A percentile compares a stretch with the other conserved stretches of the same genome.
phyloP scores from a whole-genome alignment of 352 stramenopile species.

The Globisporangium emineosum region DNA sequence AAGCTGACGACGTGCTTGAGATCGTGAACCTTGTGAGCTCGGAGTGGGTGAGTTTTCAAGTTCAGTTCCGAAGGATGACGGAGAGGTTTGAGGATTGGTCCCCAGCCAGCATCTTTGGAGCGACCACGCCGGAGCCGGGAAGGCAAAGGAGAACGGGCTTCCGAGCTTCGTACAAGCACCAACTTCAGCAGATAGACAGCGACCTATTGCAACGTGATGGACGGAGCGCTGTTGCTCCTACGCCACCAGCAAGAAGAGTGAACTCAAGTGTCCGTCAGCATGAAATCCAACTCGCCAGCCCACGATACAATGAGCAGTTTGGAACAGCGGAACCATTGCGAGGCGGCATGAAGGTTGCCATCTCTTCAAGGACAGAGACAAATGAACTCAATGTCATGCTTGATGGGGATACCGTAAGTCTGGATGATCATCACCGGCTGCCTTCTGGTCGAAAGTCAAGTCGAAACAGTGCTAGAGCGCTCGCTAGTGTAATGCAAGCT shows the following conservation, averaged over 20 bases:
- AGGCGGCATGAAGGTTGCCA: too few relatives aligned
- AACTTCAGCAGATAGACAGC: not conserved
- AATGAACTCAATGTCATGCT: too few relatives aligned
- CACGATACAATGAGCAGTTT: not conserved
- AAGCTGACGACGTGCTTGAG: too few relatives aligned
- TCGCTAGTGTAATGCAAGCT: not conserved
- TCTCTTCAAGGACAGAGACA: too few relatives aligned
- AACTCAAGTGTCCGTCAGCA: not conserved
- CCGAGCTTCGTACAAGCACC: not conserved
- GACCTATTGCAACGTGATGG: not conserved
- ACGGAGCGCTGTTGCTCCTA: not conserved
- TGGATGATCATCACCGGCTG: not conserved
- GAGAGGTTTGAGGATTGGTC: slow-evolving; percentile 36
- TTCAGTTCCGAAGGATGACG: not conserved
- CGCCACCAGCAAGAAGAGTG: not conserved
- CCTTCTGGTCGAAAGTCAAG: not conserved
- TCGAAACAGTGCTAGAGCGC: not conserved
- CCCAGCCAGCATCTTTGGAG: slow-evolving; percentile 39
- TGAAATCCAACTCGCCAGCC: not conserved
- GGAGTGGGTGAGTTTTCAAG: too few relatives aligned
- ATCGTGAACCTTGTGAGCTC: too few relatives aligned
- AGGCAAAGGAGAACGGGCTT: not conserved
- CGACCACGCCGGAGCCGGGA: slow-evolving; percentile 10
- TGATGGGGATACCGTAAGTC: not conserved
- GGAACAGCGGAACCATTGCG: not conserved